Conservation (phyloP, 2,329 filamentous ascomycete species). For the Capronia americana region DNA sequence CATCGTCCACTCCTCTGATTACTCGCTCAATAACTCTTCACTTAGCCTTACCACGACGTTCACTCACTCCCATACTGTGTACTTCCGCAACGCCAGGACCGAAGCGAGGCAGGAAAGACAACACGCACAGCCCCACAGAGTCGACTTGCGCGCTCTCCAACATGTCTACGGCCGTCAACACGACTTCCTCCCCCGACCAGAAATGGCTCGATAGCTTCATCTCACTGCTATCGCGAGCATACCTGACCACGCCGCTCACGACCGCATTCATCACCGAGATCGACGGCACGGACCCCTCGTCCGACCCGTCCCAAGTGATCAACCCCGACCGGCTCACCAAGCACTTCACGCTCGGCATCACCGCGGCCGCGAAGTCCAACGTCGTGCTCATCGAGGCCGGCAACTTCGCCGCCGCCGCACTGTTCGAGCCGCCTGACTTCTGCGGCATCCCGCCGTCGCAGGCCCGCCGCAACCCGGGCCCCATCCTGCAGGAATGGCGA, state of each 20-base stretch:
- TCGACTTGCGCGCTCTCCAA: slow-evolving; percentile 1
- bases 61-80: not conserved
- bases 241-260: slow-evolving; percentile 37
- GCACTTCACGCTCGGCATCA: slow-evolving; percentile 40
- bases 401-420: slow-evolving; percentile 35
- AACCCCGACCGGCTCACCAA: slow-evolving; percentile 35
- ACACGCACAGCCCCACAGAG: not conserved
- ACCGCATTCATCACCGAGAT: slow-evolving; percentile 41
- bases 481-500: slow-evolving; percentile 38
- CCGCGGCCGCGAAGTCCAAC: slow-evolving; percentile 37
- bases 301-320: slow-evolving; percentile 30
- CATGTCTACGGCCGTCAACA: slow-evolving; percentile 26
- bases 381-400: slow-evolving; percentile 33
- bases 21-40: not conserved
- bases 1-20: too few relatives aligned
- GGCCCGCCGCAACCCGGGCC: slow-evolving; percentile 37
- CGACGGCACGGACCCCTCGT: slow-evolving; percentile 27
- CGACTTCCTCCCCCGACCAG: slow-evolving; percentile 30
- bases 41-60: not conserved
- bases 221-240: slow-evolving; percentile 35
- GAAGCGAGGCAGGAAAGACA: not conserved
- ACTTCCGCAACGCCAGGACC: not conserved
- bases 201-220: slow-evolving; percentile 38
- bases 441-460: slow-evolving; percentile 38
- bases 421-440: slow-evolving; percentile 41